Percentiles rank a stretch among this genome's conserved stretches.
Evolutionary conservation across 352 stramenopile species (phyloP).

Genomic region (Lagenidium giganteum): DNA sequence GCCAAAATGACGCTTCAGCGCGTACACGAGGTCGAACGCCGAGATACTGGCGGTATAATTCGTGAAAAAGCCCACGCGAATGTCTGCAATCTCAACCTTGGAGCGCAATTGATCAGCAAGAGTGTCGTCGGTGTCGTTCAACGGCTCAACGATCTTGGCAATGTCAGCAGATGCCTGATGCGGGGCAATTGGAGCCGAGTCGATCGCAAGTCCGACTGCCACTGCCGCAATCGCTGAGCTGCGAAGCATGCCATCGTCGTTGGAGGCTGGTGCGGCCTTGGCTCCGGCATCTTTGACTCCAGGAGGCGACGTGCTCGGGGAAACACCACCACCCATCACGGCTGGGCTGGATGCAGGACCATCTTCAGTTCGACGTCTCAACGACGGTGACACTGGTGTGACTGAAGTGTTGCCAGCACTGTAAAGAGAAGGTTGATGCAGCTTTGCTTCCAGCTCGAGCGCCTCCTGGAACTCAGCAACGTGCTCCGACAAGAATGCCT

Average conservation of each 20-base stretch:
- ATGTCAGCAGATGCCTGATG: slow-evolving; percentile 30
- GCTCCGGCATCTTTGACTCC: too few species aligned
- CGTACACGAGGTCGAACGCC: slow-evolving; percentile 36
- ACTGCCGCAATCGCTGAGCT: slow-evolving; percentile 55
- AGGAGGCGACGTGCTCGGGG: too few species aligned
- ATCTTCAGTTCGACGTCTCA: slow-evolving; percentile 42
- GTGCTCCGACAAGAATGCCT: slow-evolving; percentile 81
- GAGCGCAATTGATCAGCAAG: slow-evolving; percentile 61
- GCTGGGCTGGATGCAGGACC: slow-evolving; percentile 4
- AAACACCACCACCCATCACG: too few species aligned
- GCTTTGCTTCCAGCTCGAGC: slow-evolving; percentile 80
- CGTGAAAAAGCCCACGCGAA: slow-evolving; percentile 71
- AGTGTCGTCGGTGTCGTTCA: slow-evolving; percentile 45
- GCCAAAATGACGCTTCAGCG: slow-evolving; percentile 53
- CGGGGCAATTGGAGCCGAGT: slow-evolving; percentile 23
- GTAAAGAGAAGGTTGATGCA: slow-evolving; percentile 79
- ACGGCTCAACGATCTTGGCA: slow-evolving; percentile 27
- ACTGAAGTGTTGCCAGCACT: slow-evolving; percentile 27
- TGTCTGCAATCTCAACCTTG: slow-evolving; percentile 43
- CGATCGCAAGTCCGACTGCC: slow-evolving; percentile 39
- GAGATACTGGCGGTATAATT: slow-evolving; percentile 58
- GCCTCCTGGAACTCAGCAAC: slow-evolving; percentile 84
- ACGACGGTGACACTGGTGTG: slow-evolving; percentile 31
- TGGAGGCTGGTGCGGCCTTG: slow-evolving; percentile 8
- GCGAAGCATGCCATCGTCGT: slow-evolving; percentile 29